phyloP scores from a whole-genome alignment of 192 early-diverging fungal genomes.

The Phycomyces nitens region DNA sequence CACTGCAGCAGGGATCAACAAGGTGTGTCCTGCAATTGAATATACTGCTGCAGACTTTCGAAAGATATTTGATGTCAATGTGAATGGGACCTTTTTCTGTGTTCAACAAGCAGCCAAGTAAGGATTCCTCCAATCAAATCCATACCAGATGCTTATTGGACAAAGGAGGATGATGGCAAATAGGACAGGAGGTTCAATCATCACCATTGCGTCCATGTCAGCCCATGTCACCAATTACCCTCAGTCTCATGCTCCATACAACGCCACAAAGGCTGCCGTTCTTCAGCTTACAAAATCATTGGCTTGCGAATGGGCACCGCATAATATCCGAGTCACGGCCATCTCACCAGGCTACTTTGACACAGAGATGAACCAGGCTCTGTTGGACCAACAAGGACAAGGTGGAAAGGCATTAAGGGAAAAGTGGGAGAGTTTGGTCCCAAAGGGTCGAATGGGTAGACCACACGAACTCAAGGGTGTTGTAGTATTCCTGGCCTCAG shows the following conservation, averaged over 20 bases:
- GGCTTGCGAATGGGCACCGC: slow-evolving; percentile 42
- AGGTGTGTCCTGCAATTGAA: slow-evolving; percentile 29
- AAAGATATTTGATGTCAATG: slow-evolving; percentile 34
- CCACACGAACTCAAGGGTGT: slow-evolving; percentile 35
- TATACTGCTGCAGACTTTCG: slow-evolving; percentile 25
- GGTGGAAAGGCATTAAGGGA: slow-evolving; percentile 9
- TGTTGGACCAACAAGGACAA: slow-evolving; percentile 25
- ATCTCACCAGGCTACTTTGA: slow-evolving; percentile 41
- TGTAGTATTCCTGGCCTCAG: slow-evolving; percentile 59
- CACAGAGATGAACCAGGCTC: slow-evolving; percentile 32
- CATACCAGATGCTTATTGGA: background rate
- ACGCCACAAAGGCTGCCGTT: slow-evolving; percentile 44
- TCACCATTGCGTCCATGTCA: slow-evolving; percentile 42
- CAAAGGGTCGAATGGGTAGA: slow-evolving; percentile 25
- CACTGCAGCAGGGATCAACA: slow-evolving; percentile 35
- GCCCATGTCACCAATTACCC: slow-evolving; percentile 32
- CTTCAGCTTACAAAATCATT: slow-evolving; percentile 42
- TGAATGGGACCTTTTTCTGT: slow-evolving; percentile 35
- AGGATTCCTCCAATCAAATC: background rate
- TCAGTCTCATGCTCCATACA: slow-evolving; percentile 42
- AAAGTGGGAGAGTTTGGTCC: slow-evolving; percentile 21
- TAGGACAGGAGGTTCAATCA: slow-evolving; percentile 32
- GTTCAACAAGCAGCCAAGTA: slow-evolving; percentile 36
- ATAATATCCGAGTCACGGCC: slow-evolving; percentile 37
- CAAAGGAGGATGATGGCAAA: slow-evolving; percentile 26